These are phyloP conservation scores for Geotrichum klebahnii DNA, from an alignment of 1,139 yeast genomes.

Conservation along the genomic window DNA sequence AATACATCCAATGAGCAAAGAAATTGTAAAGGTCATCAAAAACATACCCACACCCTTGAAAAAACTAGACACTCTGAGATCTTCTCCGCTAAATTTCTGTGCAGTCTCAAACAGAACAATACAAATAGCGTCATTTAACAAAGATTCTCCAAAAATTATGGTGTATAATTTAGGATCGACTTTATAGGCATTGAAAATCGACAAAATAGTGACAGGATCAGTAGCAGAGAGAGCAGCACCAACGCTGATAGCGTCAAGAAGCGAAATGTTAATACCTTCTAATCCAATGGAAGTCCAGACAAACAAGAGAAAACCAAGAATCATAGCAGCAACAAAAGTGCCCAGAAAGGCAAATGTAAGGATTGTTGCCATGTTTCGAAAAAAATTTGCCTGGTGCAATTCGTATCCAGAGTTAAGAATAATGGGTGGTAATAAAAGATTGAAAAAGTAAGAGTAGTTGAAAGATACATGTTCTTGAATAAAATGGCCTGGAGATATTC, in stretches of 20 bases:
- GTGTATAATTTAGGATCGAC: conserved; percentile 97
- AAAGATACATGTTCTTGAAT: conserved; percentile 96
- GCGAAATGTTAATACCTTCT: conserved; percentile 81
- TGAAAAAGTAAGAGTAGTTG: conserved; percentile 90
- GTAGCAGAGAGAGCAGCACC: conserved; percentile 98
- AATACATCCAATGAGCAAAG: conserved; percentile 84
- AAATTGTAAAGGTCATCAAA: conserved; percentile 86
- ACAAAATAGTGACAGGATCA: conserved; percentile 94
- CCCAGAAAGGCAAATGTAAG: conserved; percentile 96
- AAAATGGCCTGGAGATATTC: conserved; percentile 91
- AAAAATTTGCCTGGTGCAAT: conserved; percentile 90
- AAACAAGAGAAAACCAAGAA: conserved; percentile 76
- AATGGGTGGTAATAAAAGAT: conserved; percentile 90
- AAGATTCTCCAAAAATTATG: conserved; percentile 92
- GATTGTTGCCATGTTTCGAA: conserved; percentile 85
- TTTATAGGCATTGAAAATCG: conserved; percentile 93
- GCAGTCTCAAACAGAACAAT: conserved; percentile 99
- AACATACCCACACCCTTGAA: conserved; percentile 94
- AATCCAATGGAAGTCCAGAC: conserved; percentile 89
- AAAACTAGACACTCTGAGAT: conserved; percentile 65
- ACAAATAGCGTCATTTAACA: conserved; percentile 94
- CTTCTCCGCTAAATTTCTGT: conserved; percentile 87
- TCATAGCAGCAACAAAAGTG: conserved; percentile 85
- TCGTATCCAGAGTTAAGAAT: conserved; percentile 95
- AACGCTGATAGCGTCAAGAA: conserved; percentile 92